These are phyloP conservation scores for Ceratocystis eucalypticola DNA, from an alignment of 2,329 filamentous ascomycete species.

Conservation along the genomic window DNA sequence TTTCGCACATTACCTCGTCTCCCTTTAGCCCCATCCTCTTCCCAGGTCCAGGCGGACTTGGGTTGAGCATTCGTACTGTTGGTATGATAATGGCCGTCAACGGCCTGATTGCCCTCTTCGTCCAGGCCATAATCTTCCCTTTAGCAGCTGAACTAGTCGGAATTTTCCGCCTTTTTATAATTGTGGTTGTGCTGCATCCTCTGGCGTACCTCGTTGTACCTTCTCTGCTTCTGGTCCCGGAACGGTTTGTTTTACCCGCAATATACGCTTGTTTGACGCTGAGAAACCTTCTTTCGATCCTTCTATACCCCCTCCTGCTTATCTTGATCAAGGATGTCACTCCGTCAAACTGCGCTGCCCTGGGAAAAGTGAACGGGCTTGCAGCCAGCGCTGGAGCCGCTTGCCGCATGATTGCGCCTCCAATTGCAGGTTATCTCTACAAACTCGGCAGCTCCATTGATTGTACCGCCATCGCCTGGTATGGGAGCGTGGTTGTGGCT, in stretches of 20 bases:
- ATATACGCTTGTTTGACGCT: conserved; percentile 46
- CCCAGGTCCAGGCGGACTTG: conserved; percentile 41
- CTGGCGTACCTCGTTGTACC: conserved; percentile 48
- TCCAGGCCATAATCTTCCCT: conserved; percentile 49
- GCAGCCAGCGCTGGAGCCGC: conserved; percentile 52
- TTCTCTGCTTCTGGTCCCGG: conserved; percentile 41
- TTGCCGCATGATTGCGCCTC: conserved; percentile 54
- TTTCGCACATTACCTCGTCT: conserved; percentile 24
- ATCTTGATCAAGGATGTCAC: conserved; percentile 57
- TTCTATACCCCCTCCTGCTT: conserved; percentile 51
- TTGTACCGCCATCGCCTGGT: conserved; percentile 51
- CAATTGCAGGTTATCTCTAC: conserved; percentile 50
- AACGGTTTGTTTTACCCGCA: conserved; percentile 37
- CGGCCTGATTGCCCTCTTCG: conserved; percentile 44
- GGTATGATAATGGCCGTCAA: conserved; percentile 48
- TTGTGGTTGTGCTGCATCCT: conserved; percentile 47
- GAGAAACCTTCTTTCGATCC: conserved; percentile 48
- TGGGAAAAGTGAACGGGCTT: conserved; percentile 53
- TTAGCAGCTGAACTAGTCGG: conserved; percentile 44
- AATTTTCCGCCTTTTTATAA: conserved; percentile 45
- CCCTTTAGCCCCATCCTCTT: conserved; percentile 25
- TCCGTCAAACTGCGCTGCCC: conserved; percentile 35
- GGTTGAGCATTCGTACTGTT: conserved; percentile 47
- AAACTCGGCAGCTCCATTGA: conserved; percentile 41
- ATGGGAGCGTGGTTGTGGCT: conserved; percentile 45